phyloP scores from a whole-genome alignment of 805 yeast genomes.

The Saturnispora halmiae region DNA sequence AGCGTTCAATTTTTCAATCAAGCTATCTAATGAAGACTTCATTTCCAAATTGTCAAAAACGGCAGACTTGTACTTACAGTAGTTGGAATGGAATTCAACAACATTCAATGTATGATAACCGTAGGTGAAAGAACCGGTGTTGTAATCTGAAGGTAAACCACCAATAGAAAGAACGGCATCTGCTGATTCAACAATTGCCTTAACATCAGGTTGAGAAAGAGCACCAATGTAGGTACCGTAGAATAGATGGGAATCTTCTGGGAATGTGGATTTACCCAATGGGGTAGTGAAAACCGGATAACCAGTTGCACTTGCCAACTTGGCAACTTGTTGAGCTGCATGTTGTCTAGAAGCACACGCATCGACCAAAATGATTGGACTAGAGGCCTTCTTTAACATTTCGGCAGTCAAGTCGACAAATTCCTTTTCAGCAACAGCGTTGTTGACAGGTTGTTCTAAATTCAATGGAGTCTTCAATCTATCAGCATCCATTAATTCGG shows the following conservation, averaged over 20 bases:
- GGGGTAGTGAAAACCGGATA: conserved; percentile 83
- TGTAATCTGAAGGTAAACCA: conserved; percentile 78
- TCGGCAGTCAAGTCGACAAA: conserved; percentile 44
- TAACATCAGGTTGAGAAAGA: conserved; percentile 64
- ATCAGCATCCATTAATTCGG: conserved; percentile 52
- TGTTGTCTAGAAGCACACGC: conserved; percentile 81
- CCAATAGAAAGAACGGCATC: conserved; percentile 76
- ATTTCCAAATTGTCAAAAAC: conserved; percentile 65
- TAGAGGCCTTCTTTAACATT: conserved; percentile 47
- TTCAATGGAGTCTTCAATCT: conserved; percentile 47
- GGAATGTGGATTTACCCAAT: conserved; percentile 78
- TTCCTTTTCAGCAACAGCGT: conserved; percentile 53
- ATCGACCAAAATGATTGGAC: conserved; percentile 73
- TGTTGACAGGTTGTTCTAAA: conserved; percentile 48
- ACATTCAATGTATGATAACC: conserved; percentile 65
- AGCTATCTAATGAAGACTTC: conserved; percentile 44
- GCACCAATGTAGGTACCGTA: conserved; percentile 85
- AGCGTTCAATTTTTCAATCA: conserved; percentile 31
- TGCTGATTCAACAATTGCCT: conserved; percentile 60
- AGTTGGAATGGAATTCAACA: conserved; percentile 71
- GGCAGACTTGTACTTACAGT: conserved; percentile 61
- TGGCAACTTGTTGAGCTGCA: conserved; percentile 52
- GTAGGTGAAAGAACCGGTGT: conserved; percentile 81
- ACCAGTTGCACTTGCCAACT: conserved; percentile 56
- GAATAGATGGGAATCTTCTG: conserved; percentile 63